Evolutionary conservation across 2,329 filamentous ascomycete genomes (phyloP).

Genomic region (Aspergillus sp.): DNA sequence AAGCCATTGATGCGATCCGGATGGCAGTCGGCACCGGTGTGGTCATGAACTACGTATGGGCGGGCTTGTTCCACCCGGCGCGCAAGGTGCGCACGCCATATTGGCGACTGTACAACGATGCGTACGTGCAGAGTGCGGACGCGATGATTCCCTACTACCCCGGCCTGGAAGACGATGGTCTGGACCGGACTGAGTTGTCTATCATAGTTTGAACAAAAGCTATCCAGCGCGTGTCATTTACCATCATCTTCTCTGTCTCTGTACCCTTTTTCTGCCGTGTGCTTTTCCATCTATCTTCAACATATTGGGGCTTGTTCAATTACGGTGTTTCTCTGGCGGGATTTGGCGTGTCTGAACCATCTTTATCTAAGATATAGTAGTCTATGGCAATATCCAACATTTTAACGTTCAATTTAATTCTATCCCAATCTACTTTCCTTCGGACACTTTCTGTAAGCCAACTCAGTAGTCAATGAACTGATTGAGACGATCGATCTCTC

Average conservation of each 20-base stretch:
- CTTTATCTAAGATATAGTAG: conserved; percentile 1
- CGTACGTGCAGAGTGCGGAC: conserved; percentile 90
- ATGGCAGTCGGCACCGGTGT: conserved; percentile 90
- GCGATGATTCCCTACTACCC: conserved; percentile 97
- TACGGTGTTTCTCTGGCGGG: conserved; percentile 11
- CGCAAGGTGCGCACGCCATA: conserved; percentile 93
- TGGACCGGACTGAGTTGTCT: conserved; percentile 76
- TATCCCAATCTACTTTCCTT: too few relatives aligned
- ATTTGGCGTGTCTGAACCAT: conserved; percentile 4
- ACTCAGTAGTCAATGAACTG: too few relatives aligned
- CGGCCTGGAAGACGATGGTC: conserved; percentile 74
- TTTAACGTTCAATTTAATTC: background rate
- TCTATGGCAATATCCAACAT: conserved; percentile 2
- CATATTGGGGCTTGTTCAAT: conserved; percentile 11
- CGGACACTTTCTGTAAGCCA: too few relatives aligned
- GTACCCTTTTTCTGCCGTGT: background rate
- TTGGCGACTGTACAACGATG: conserved; percentile 96
- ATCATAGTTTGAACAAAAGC: conserved; percentile 68
- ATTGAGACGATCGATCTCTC: too few relatives aligned
- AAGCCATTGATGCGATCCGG: conserved; percentile 93
- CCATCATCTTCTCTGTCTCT: conserved; percentile 12
- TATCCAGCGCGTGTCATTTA: conserved; percentile 12
- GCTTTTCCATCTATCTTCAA: conserved; percentile 2
- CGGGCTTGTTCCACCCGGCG: conserved; percentile 93
- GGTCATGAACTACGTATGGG: conserved; percentile 98